These are phyloP conservation scores for Coemansia furcata DNA, from an alignment of 192 early-diverging fungal species.

Conservation along the genomic window DNA sequence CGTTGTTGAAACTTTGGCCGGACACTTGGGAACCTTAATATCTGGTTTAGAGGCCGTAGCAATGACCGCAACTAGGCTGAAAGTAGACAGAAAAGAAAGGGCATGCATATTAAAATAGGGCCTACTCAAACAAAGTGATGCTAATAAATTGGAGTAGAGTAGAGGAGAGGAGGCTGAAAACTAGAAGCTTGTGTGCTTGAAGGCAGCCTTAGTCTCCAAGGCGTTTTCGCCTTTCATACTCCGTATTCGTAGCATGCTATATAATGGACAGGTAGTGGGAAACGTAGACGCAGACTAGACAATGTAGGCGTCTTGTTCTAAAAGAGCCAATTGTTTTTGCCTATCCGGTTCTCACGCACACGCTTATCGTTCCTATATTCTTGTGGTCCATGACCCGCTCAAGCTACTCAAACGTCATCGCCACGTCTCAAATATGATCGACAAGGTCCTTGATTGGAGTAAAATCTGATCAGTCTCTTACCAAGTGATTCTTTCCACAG, in stretches of 20 bases:
- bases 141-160: background rate
- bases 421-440: background rate
- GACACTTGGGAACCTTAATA: constrained; percentile 39
- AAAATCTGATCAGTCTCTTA: background rate
- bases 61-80: background rate
- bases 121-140: background rate
- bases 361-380: background rate
- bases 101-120: background rate
- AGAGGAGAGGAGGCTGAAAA: background rate
- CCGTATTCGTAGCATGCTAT: background rate
- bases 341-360: background rate
- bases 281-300: no score
- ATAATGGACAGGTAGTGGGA: no score
- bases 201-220: background rate
- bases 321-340: background rate
- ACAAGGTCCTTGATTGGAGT: background rate
- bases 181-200: background rate
- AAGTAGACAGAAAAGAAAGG: background rate
- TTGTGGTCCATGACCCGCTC: no score
- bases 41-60: constrained; percentile 1
- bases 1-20: constrained; percentile 13
- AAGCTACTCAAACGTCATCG: background rate
- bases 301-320: no score
- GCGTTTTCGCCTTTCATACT: background rate
- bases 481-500: background rate